Evolutionary conservation across 2,329 filamentous ascomycete genomes (phyloP), one percentile per base, ranked within the genome.

Genomic region (Neurospora sp.): DNA sequence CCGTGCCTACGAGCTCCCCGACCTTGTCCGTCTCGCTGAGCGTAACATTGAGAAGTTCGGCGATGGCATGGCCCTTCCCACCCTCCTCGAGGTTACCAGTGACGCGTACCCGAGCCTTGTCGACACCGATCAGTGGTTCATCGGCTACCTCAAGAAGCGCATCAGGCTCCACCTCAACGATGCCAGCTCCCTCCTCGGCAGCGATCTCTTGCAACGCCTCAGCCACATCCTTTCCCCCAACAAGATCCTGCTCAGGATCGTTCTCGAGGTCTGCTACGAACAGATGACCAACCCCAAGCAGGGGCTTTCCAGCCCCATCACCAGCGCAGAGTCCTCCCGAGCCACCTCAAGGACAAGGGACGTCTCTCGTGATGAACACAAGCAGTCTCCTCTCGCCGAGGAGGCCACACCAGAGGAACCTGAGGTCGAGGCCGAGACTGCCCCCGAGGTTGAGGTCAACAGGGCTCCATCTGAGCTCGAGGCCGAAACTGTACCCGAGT

Each of bases 181-280:
- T 69, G 70, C 74, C 62, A 73, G 73, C 46, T 67, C 69, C 8
- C 66, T 76, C n/a, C 70, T 74, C 38, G 71, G 71, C 17, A 73
- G 74, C 5, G 70, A 75, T 67, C 66, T 75, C 41, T 71, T 76
- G 6, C 72, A 74, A 33, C 74, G 72, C 33, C 74, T 76, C 71
- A 75, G 74, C 72, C 69, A 69, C 72, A 76, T 76, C 62, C 71
- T 76, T 33, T 75, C 74, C 6, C 74, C 74, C 19, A 72, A 76
- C 71, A 69, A 68, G 62, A 71, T 76, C 38, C 74, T 76, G 11
- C 72, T 76, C 39, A 66, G 73, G 36, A 76, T 74, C 40, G 72
- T 76, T 15, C 74, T 76, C 57, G 74, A 76, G 71, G 71, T 76
- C 68, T 75, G 75, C 68, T 76, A 74, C 69, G 74, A 76, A 72